phyloP scores from a whole-genome alignment of 83 land plant genomes.

The Diphasiastrum complanatum region DNA sequence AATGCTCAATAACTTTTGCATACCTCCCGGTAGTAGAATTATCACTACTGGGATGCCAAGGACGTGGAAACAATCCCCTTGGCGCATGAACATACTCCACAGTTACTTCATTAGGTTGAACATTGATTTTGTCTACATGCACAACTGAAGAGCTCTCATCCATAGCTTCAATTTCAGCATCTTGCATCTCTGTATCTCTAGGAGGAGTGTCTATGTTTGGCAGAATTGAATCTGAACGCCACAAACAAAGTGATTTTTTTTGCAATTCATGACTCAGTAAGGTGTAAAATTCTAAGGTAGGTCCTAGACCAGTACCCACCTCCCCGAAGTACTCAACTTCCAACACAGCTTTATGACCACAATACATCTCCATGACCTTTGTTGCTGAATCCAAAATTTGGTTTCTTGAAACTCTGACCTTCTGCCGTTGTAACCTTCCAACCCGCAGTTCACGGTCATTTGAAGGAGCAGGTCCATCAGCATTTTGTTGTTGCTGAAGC shows the following conservation, averaged over 20 bases:
- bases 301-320: constrained; percentile 97
- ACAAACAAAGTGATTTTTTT: constrained; percentile 64
- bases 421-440: constrained; percentile 86
- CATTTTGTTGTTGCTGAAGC: constrained; percentile 84
- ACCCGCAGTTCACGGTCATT: constrained; percentile 85
- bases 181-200: constrained; percentile 36
- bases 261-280: constrained; percentile 87
- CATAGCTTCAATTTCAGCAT: constrained; percentile 13
- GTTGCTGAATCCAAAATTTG: constrained; percentile 89
- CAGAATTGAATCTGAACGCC: constrained; percentile 52
- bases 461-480: constrained; percentile 50
- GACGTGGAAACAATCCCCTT: constrained; percentile 89
- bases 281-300: constrained; percentile 93
- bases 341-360: constrained; percentile 88
- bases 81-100: constrained; percentile 57
- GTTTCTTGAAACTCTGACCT: constrained; percentile 85
- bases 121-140: neutral
- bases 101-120: constrained; percentile 4
- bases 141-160: constrained; percentile 5
- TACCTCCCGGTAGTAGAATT: constrained; percentile 52
- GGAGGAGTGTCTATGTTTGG: constrained; percentile 9
- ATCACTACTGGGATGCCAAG: constrained; percentile 68
- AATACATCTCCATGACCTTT: constrained; percentile 94
- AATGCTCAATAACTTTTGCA: constrained; percentile 62
- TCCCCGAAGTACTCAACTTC: constrained; percentile 99